phyloP scores from a whole-genome alignment of 352 stramenopile species.

The Pythium myriotylum region DNA sequence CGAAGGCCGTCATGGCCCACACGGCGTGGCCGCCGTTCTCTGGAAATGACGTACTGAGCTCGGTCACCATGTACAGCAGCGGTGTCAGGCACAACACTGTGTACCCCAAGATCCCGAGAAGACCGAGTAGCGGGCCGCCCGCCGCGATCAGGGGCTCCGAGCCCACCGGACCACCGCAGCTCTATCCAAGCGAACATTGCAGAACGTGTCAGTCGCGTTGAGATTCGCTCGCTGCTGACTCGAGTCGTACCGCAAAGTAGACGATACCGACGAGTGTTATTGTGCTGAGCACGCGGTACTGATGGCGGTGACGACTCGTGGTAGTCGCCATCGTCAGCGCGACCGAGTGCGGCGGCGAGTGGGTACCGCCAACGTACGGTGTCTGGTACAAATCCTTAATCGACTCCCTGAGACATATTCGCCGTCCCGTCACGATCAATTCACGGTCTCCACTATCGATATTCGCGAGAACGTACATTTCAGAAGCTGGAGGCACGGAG shows the following conservation, averaged over 20 bases:
- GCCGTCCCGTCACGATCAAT: neutral
- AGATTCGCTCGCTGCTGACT: neutral
- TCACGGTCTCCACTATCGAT: neutral
- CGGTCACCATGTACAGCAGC: slow-evolving; percentile 38
- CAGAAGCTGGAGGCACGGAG: neutral
- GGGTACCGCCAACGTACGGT: neutral
- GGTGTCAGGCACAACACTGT: slow-evolving; percentile 46
- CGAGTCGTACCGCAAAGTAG: neutral
- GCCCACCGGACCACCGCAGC: slow-evolving; percentile 30
- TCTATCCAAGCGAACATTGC: no score
- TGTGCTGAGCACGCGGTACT: slow-evolving; percentile 1
- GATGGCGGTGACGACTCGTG: neutral
- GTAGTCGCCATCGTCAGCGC: slow-evolving; percentile 26
- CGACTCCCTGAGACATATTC: neutral
- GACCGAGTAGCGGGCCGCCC: slow-evolving; percentile 58
- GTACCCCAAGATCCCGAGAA: slow-evolving; percentile 63
- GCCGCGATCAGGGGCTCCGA: slow-evolving; percentile 38
- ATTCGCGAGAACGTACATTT: neutral
- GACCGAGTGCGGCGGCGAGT: neutral
- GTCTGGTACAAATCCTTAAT: neutral
- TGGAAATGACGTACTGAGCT: slow-evolving; percentile 76
- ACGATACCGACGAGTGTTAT: neutral
- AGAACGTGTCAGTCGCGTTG: neutral
- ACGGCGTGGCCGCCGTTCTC: slow-evolving; percentile 81
- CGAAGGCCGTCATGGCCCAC: slow-evolving; percentile 90